Evolutionary conservation across 257 asterid species (phyloP), one percentile per base, ranked within the genome.

Genomic region (Leonotis leonurus): DNA sequence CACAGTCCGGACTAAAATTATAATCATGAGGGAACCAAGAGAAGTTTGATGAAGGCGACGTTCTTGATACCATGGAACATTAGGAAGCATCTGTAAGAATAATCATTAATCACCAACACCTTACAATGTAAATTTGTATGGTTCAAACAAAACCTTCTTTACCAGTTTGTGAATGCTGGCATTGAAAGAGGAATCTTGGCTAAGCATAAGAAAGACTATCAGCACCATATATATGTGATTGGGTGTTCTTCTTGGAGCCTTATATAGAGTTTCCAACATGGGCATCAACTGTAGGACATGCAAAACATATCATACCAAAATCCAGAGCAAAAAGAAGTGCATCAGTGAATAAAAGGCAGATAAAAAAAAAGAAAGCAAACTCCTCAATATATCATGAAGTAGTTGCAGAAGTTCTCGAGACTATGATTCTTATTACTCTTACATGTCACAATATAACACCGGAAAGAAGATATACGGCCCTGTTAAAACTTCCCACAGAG

Each of bases 151-250:
- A 41, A 46, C 43, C 27, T 52, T 71, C 55, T 66, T 64, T 75
- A 91, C 96, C 89, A 79, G 76, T 79, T 82, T 88, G 81, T 91
- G 91, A 50, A 91, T 81, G 78, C 94, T 81, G 60, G 90, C 88
- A 49, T 82, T 91, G 82, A 88, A 88, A 49, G 95, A 88, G 66
- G 95, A 84, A 80, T 88, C 98, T 73, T 91, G 98, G 82, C 98
- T 84, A 48, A 91, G 88, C 62, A 91, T 88, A 66, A 91, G 96
- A 72, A 91, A 80, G 64, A 86, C 77, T 60, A 88, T 81, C 71
- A 91, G 79, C 78, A 88, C 91, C 94, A 91, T 86, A 78, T 91
- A 86, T 52, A 91, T 91, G 67, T 86, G 96, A 74, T 88, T 88
- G 57, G 96, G 73, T 4, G 85, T 73, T 82, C 89, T 88, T 59